These are phyloP conservation scores for Scutellaria galericulata DNA, from an alignment of 257 asterid species.

Conservation along the genomic window DNA sequence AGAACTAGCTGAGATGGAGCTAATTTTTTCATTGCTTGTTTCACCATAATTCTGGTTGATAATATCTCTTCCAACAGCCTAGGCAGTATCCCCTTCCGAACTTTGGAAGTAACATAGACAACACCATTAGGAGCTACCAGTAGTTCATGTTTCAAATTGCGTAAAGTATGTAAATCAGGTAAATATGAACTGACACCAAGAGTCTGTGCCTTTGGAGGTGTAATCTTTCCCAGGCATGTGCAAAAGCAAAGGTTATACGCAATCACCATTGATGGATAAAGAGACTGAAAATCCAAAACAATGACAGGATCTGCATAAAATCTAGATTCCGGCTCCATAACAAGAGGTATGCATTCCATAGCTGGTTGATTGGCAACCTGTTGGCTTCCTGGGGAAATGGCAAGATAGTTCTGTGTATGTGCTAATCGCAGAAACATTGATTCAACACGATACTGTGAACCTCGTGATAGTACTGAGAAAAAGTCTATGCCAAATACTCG, in stretches of 20 bases:
- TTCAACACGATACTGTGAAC: conserved; percentile 97
- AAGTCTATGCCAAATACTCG: conserved; percentile 96
- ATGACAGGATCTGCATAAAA: conserved; percentile 93
- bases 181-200: conserved; percentile 88
- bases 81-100: conserved; percentile 85
- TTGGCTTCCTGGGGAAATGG: conserved; percentile 88
- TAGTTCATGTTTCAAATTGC: conserved; percentile 57
- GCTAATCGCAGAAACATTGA: conserved; percentile 93
- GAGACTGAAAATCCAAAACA: conserved; percentile 95
- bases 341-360: conserved; percentile 97
- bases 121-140: conserved; percentile 91
- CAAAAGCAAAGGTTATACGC: conserved; percentile 93
- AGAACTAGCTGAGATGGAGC: conserved; percentile 74
- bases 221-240: conserved; percentile 88
- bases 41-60: conserved; percentile 93
- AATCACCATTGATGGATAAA: conserved; percentile 97
- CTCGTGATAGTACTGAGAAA: conserved; percentile 92
- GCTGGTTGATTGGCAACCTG: conserved; percentile 98
- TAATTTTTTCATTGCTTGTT: conserved; percentile 91
- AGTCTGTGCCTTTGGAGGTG: conserved; percentile 49
- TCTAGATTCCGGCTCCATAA: conserved; percentile 97
- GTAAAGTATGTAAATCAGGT: conserved; percentile 57
- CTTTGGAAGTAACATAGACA: conserved; percentile 77
- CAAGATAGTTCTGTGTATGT: conserved; percentile 90
- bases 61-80: conserved; percentile 90